phyloP scores from a whole-genome alignment of 31 red algal genomes.

The Porphyra umbilicalis region DNA sequence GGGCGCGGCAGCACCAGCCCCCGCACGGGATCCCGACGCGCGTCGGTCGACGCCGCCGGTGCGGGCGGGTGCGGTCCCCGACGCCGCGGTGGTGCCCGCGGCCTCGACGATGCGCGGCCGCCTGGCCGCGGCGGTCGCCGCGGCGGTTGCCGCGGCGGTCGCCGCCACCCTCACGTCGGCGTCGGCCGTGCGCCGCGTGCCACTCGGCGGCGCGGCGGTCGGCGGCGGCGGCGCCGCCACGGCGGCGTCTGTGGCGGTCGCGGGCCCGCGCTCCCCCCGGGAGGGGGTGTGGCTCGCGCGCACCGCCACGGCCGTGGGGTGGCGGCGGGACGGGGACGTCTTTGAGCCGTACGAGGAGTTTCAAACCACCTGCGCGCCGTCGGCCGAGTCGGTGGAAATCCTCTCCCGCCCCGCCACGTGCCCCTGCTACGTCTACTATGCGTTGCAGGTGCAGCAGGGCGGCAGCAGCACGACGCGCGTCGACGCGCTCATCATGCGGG shows the following conservation, averaged over 20 bases:
- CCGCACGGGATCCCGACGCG: no score
- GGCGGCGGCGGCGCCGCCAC: no score
- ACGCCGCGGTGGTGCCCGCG: no score
- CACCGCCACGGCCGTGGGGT: neutral
- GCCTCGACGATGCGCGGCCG: neutral
- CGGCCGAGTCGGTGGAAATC: neutral
- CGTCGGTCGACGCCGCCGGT: no score
- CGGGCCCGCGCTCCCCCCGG: no score
- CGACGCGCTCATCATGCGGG: neutral
- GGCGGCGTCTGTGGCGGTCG: no score
- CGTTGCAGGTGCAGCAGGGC: neutral
- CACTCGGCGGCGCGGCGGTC: no score
- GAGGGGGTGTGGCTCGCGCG: no score
- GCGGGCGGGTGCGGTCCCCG: no score
- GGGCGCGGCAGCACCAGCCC: no score
- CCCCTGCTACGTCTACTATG: neutral
- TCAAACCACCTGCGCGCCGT: neutral
- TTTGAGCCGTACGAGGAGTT: neutral
- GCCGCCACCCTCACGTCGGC: neutral
- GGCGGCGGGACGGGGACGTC: neutral
- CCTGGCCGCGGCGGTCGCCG: neutral
- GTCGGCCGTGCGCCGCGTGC: no score
- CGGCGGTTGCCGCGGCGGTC: neutral
- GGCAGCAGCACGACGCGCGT: neutral
- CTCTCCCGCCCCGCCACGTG: neutral